Percentiles rank a stretch among this genome's conserved stretches.
These are phyloP conservation scores for Trichosporon sp. DNA, from an alignment of 1,284 basidiomycete genomes.

Conservation along the genomic window DNA sequence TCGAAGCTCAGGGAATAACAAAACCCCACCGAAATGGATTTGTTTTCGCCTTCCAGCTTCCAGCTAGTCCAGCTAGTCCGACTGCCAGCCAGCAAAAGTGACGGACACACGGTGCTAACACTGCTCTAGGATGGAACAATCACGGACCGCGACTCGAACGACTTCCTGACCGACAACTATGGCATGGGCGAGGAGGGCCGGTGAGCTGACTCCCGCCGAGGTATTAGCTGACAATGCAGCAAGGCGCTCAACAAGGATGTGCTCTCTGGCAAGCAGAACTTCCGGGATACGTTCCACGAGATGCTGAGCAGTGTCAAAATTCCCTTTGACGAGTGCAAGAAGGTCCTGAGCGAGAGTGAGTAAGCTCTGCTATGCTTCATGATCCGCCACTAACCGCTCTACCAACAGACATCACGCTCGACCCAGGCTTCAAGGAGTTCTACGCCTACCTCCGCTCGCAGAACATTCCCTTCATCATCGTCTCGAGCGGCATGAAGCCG, in stretches of 20 bases:
- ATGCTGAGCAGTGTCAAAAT: slow-evolving; percentile 70
- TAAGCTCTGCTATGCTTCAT: slow-evolving; percentile 2
- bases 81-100: not conserved
- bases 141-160: slow-evolving; percentile 82
- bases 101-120: slow-evolving; percentile 27
- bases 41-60: too few relatives aligned
- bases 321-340: slow-evolving; percentile 72
- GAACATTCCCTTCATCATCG: slow-evolving; percentile 81
- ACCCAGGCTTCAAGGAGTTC: slow-evolving; percentile 80
- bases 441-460: slow-evolving; percentile 69
- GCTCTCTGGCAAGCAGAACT: slow-evolving; percentile 60
- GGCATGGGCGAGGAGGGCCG: slow-evolving; percentile 52
- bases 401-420: slow-evolving; percentile 76
- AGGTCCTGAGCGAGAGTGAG: slow-evolving; percentile 59
- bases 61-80: too few relatives aligned
- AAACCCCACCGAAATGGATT: not conserved
- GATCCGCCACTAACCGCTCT: not conserved
- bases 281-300: slow-evolving; percentile 71
- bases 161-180: slow-evolving; percentile 53
- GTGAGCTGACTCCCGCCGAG: slow-evolving; percentile 12
- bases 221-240: slow-evolving; percentile 20
- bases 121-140: slow-evolving; percentile 82
- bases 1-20: not conserved
- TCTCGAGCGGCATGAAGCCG: slow-evolving; percentile 89
- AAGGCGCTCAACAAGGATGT: slow-evolving; percentile 67